Evolutionary conservation across 2,329 filamentous ascomycete species (phyloP), one percentile per base, ranked within the genome.

Genomic region (Apiospora malaysiana): DNA sequence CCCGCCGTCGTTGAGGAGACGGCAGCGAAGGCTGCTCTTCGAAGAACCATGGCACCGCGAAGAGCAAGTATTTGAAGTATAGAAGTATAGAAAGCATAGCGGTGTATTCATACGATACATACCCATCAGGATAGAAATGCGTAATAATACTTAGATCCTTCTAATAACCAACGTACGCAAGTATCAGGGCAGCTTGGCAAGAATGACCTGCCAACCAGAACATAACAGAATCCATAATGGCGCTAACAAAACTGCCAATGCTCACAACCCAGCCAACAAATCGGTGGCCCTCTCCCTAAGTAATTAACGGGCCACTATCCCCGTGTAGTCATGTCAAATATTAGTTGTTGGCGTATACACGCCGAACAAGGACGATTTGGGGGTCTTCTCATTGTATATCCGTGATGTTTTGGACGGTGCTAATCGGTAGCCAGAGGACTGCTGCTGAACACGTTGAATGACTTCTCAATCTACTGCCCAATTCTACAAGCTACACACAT

Each of bases 1-100:
- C 89, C 89, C n/a, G 42, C 68, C 32, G 77, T 93, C 65, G 86
- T 89, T 68, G 91, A 92, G 77, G 92, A 93, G 83, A 92, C 90
- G 25, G 92, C 93, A 77, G 92, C 92, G 74, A 94, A 94, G 85
- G 92, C 91, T 81, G 91, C 91, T 40, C 81, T 95, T 77, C 86
- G 92, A 76, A 87, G 93, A 76, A 95, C 93, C 0, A 93, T 94
- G 89, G 93, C 93, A 71, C 93, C 93, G 27, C 85, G 93, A 74
- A 86, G 93, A 79, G 93, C 93, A 37, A 95, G 93, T 81, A 93
- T 95, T 68, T 94, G 9, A n/a, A 32, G 14, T n/a, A 23, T 63
- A 63, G 18, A 63, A 2, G 18, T 21, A n/a, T 63, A 40, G 56
- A 63, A 40, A 4, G 51, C 37, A 40, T n/a, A 63, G 32, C 56